Percentiles rank a stretch among this genome's conserved stretches.
Conservation (phyloP, 192 early-diverging fungal genomes). For the Piromyces finnis region DNA sequence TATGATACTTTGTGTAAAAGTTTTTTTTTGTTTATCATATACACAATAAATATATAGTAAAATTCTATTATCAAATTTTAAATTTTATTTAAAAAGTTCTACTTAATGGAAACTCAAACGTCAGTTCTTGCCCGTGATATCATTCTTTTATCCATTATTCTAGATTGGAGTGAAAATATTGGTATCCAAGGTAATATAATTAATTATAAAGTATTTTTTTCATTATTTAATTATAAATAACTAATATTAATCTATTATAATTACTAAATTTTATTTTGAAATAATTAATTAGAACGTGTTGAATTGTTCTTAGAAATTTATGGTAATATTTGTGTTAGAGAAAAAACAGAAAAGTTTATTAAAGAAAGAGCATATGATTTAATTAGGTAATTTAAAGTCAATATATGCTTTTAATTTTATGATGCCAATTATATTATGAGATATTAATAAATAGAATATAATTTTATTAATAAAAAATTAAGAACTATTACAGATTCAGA, state of each 20-base stretch:
- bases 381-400: constrained; percentile 5
- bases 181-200: constrained; percentile 3
- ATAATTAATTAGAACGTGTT: constrained; percentile 11
- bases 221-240: no score
- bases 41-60: no score
- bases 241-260: no score
- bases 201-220: no score
- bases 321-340: constrained; percentile 21
- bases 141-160: constrained; percentile 16
- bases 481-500: constrained; percentile 15
- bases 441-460: no score
- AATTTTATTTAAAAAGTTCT: constrained; percentile 13
- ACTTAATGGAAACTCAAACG: constrained; percentile 26
- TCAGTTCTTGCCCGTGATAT: constrained; percentile 19
- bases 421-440: no score
- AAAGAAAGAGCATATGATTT: constrained; percentile 7
- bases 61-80: no score
- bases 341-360: constrained; percentile 12
- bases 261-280: no score
- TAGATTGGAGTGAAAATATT: constrained; percentile 10
- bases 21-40: no score
- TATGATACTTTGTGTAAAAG: no score
- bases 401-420: no score
- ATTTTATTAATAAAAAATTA: no score
- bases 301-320: constrained; percentile 31